phyloP scores from a whole-genome alignment of 192 early-diverging fungal genomes.

The Coemansia sp. region DNA sequence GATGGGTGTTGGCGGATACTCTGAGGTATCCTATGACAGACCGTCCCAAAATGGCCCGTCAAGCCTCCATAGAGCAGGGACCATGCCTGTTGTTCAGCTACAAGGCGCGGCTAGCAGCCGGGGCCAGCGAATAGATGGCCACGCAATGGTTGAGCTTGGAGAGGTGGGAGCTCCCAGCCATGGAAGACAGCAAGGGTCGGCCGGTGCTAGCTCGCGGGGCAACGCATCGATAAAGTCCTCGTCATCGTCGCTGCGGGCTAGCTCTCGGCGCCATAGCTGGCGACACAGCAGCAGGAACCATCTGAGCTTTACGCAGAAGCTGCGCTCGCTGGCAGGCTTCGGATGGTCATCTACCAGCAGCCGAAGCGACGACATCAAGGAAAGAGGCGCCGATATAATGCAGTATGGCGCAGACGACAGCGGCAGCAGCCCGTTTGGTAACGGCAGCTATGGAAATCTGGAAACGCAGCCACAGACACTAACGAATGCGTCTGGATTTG shows the following conservation, averaged over 20 bases:
- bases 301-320: constrained; percentile 44
- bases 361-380: constrained; percentile 8
- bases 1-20: constrained; percentile 5
- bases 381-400: neutral
- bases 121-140: neutral
- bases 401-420: constrained; percentile 3
- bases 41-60: constrained; percentile 4
- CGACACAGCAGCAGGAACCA: constrained; percentile 25
- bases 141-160: constrained; percentile 1
- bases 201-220: neutral
- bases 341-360: constrained; percentile 28
- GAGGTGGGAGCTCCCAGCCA: neutral
- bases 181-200: neutral
- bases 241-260: constrained; percentile 25
- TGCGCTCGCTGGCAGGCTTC: constrained; percentile 47
- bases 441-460: neutral
- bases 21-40: constrained; percentile 26
- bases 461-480: neutral
- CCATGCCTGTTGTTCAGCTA: neutral
- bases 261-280: constrained; percentile 35
- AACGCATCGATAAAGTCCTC: constrained; percentile 44
- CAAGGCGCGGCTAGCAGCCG: constrained; percentile 1
- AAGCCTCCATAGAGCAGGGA: constrained; percentile 1
- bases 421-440: constrained; percentile 1
- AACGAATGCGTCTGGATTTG: constrained; percentile 5